Percentiles rank a stretch among this genome's conserved stretches.
phyloP scores from a whole-genome alignment of 2,329 filamentous ascomycete genomes.

The Botrytis tulipae region DNA sequence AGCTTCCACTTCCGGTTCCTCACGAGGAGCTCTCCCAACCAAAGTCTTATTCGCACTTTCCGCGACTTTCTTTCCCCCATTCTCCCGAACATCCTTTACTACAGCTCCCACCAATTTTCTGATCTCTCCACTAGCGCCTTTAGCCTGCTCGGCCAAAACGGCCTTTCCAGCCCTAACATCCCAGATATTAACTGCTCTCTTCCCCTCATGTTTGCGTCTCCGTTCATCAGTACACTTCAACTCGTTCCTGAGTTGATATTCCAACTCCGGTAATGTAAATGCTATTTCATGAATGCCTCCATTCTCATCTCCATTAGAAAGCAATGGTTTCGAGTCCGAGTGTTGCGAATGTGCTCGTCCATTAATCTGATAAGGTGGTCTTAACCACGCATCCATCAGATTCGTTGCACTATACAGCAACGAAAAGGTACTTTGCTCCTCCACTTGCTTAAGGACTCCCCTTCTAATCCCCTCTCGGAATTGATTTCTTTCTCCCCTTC shows the following conservation, averaged over 20 bases:
- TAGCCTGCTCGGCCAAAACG: slow-evolving; percentile 5
- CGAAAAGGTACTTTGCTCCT: slow-evolving; percentile 1
- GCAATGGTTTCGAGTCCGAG: slow-evolving; percentile 1
- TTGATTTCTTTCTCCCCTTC: slow-evolving; percentile 5
- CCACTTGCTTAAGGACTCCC: neutral
- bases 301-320: neutral
- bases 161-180: slow-evolving; percentile 12
- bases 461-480: slow-evolving; percentile 5
- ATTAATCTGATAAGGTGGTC: neutral
- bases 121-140: slow-evolving; percentile 10
- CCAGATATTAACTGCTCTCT: slow-evolving; percentile 16
- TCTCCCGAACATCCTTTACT: slow-evolving; percentile 9
- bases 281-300: neutral
- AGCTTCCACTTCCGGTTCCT: neutral
- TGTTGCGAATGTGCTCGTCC: neutral
- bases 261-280: slow-evolving; percentile 4
- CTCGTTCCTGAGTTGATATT: slow-evolving; percentile 9
- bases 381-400: slow-evolving; percentile 9
- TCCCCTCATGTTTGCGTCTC: slow-evolving; percentile 12
- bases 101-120: slow-evolving; percentile 4
- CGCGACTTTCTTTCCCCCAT: neutral
- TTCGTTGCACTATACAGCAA: slow-evolving; percentile 3
- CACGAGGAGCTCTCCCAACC: slow-evolving; percentile 1
- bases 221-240: slow-evolving; percentile 12
- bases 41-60: neutral